Percentiles rank a stretch among this genome's conserved stretches.
Evolutionary conservation across 78 protist species (phyloP).

Genomic region (Bigelowiella natans): DNA sequence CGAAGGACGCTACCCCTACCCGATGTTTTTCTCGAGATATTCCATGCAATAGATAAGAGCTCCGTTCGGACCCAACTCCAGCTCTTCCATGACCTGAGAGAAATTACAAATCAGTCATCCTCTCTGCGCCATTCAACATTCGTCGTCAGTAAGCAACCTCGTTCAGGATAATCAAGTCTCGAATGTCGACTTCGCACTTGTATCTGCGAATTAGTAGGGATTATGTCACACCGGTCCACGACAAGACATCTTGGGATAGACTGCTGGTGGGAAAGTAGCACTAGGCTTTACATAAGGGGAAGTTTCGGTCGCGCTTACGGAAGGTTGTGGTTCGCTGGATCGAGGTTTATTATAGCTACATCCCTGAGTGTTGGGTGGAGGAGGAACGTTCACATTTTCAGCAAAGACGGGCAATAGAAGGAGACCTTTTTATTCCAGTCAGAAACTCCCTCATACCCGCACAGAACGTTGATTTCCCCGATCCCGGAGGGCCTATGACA

Average conservation of each 20-base stretch:
- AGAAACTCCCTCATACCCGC: background rate
- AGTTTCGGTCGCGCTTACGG: no score
- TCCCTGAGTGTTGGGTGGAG: background rate
- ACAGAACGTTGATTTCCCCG: background rate
- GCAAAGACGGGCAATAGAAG: background rate
- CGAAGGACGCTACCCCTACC: no score
- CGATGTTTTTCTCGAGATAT: background rate
- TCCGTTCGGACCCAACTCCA: background rate
- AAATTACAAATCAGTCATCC: no score
- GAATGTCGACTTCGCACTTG: background rate
- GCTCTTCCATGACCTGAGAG: background rate
- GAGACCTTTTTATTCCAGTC: background rate
- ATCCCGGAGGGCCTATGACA: constrained; percentile 9
- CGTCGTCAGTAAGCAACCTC: no score
- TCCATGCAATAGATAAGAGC: background rate
- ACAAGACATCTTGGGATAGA: no score
- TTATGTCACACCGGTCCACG: no score
- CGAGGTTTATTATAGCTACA: background rate
- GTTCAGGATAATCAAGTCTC: background rate
- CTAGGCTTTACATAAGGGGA: no score
- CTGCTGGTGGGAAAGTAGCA: no score
- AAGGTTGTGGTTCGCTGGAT: background rate
- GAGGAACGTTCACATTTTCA: background rate
- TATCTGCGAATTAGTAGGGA: background rate
- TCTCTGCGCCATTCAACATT: no score